phyloP scores from a whole-genome alignment of 768 basidiomycete genomes.

The Mrakia gelida region DNA sequence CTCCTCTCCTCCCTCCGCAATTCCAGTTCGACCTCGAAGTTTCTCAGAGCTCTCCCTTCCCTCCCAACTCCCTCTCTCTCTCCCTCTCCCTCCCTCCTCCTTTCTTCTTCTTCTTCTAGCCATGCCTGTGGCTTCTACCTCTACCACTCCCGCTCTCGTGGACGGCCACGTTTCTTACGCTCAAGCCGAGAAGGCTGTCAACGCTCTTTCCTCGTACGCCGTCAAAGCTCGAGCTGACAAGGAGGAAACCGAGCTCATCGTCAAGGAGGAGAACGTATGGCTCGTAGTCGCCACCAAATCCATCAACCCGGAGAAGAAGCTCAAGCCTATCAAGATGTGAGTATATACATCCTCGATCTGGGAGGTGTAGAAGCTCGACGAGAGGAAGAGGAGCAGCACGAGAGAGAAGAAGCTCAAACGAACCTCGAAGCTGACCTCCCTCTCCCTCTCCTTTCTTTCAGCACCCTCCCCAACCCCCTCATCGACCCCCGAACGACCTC shows the following conservation, averaged over 20 bases:
- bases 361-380: background rate
- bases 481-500: constrained; percentile 75
- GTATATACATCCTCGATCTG: constrained; percentile 40
- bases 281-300: constrained; percentile 80
- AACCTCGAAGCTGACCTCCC: background rate
- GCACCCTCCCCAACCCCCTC: constrained; percentile 72
- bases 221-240: constrained; percentile 59
- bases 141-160: constrained; percentile 6
- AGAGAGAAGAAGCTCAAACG: background rate
- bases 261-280: constrained; percentile 83
- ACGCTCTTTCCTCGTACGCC: constrained; percentile 70
- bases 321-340: constrained; percentile 82
- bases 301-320: constrained; percentile 65
- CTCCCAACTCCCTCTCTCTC: background rate
- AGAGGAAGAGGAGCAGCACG: no score
- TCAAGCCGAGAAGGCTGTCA: constrained; percentile 74
- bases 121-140: constrained; percentile 1
- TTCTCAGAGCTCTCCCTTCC: background rate
- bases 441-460: constrained; percentile 36
- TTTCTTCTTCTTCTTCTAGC: background rate
- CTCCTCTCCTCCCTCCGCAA: no score
- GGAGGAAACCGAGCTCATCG: constrained; percentile 69
- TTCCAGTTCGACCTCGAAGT: background rate
- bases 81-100: background rate
- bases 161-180: constrained; percentile 34